Evolutionary conservation across 2,329 filamentous ascomycete species (phyloP).

Genomic region (Fusarium buharicum): DNA sequence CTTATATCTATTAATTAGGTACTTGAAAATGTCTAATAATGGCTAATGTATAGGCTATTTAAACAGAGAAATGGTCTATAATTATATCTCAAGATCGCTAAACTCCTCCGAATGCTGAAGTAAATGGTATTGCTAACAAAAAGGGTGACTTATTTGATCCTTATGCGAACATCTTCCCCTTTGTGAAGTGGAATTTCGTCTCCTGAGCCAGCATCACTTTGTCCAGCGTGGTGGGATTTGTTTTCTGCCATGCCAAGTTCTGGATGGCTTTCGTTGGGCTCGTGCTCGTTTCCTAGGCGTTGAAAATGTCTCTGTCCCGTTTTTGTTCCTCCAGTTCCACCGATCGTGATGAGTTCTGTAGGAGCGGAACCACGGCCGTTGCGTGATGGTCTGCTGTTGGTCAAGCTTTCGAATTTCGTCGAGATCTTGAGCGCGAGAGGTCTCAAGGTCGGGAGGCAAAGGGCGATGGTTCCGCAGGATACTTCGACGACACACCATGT

Average conservation of each 20-base stretch:
- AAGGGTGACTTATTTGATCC: neutral
- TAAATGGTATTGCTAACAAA: too few species aligned
- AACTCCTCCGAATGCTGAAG: too few species aligned
- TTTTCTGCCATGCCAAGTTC: neutral
- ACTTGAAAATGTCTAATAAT: too few species aligned
- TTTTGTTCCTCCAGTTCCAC: conserved; percentile 10
- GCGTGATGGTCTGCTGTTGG: neutral
- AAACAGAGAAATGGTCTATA: too few species aligned
- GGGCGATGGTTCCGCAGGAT: conserved; percentile 29
- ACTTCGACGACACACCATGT: conserved; percentile 36
- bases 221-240: neutral
- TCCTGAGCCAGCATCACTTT: conserved; percentile 1
- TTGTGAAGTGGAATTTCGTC: conserved; percentile 5
- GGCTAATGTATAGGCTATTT: too few species aligned
- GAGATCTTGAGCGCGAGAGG: conserved; percentile 30
- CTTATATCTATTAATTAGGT: too few species aligned
- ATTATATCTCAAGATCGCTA: too few species aligned
- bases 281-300: conserved; percentile 10
- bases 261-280: conserved; percentile 3
- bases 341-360: conserved; percentile 24
- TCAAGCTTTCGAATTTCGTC: conserved; percentile 19
- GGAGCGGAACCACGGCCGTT: neutral
- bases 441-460: conserved; percentile 25
- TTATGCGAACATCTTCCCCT: neutral
- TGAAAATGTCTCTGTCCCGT: conserved; percentile 15